Evolutionary conservation across 2,329 filamentous ascomycete species (phyloP).

Genomic region (Monosporascus sp.): DNA sequence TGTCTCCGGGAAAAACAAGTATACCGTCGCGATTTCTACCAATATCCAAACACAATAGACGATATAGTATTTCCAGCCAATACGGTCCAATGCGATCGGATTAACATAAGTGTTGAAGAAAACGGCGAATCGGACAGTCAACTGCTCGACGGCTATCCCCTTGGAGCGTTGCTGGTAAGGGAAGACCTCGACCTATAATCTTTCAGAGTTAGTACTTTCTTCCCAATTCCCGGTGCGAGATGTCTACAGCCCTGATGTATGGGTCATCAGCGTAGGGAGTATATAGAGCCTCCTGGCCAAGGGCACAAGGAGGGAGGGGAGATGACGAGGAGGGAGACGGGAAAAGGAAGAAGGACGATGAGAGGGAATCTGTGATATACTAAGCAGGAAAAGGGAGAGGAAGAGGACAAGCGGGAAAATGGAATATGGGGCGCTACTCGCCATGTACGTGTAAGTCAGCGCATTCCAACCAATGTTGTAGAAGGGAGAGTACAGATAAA

Average conservation of each 20-base stretch:
- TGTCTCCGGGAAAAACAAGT: constrained; percentile 29
- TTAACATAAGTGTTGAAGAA: constrained; percentile 44
- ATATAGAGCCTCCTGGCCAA: too few relatives aligned
- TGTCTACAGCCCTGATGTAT: not conserved
- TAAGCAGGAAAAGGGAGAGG: constrained; percentile 1
- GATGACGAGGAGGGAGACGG: not conserved
- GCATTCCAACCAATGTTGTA: constrained; percentile 33
- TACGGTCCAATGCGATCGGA: constrained; percentile 34
- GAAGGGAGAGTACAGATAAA: constrained; percentile 35
- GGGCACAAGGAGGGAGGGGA: not conserved
- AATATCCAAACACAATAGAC: constrained; percentile 30
- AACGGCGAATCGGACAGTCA: constrained; percentile 31
- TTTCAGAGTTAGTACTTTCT: not conserved
- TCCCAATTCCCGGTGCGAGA: not conserved
- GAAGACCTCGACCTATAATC: constrained; percentile 26
- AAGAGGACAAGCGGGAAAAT: not conserved
- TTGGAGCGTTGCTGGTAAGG: constrained; percentile 32
- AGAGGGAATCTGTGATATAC: not conserved
- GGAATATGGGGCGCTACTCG: constrained; percentile 1
- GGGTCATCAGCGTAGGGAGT: too few relatives aligned
- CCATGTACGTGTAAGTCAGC: constrained; percentile 30
- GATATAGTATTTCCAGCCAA: constrained; percentile 34
- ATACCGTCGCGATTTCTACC: constrained; percentile 29
- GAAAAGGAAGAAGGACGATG: not conserved
- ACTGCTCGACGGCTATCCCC: constrained; percentile 32